These are phyloP conservation scores for Chaetomium strumarium DNA, from an alignment of 2,329 filamentous ascomycete genomes.

Conservation along the genomic window DNA sequence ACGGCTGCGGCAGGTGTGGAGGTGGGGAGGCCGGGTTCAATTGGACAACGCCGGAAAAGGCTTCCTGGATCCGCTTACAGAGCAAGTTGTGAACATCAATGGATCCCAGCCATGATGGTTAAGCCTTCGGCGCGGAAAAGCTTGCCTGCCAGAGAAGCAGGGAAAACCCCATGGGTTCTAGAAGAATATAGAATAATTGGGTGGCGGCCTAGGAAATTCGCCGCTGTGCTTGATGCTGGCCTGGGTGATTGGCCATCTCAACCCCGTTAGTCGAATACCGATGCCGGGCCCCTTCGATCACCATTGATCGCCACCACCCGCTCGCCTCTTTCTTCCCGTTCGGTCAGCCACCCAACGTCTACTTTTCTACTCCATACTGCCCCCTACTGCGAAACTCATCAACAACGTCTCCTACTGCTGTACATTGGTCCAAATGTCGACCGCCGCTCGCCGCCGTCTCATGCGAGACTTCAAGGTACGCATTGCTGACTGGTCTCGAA, in stretches of 20 bases:
- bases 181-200: too few relatives aligned
- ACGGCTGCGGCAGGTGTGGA: constrained; percentile 7
- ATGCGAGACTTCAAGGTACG: constrained; percentile 98
- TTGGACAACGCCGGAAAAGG: background rate
- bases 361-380: background rate
- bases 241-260: background rate
- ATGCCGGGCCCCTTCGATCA: background rate
- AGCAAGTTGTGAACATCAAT: background rate
- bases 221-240: too few relatives aligned
- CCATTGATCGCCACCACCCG: background rate
- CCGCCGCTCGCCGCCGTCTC: constrained; percentile 85
- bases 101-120: background rate
- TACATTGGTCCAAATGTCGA: constrained; percentile 56
- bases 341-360: background rate
- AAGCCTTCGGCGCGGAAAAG: background rate
- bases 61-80: background rate
- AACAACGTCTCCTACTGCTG: background rate
- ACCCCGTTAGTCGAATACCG: constrained; percentile 1
- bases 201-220: too few relatives aligned
- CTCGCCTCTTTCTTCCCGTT: background rate
- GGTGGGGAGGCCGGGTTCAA: background rate
- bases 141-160: too few relatives aligned
- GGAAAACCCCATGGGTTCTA: too few relatives aligned
- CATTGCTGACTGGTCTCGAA: constrained; percentile 10
- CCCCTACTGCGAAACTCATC: background rate